Conservation (phyloP, 345 rosid genomes). For the Rhizophora apiculata region DNA sequence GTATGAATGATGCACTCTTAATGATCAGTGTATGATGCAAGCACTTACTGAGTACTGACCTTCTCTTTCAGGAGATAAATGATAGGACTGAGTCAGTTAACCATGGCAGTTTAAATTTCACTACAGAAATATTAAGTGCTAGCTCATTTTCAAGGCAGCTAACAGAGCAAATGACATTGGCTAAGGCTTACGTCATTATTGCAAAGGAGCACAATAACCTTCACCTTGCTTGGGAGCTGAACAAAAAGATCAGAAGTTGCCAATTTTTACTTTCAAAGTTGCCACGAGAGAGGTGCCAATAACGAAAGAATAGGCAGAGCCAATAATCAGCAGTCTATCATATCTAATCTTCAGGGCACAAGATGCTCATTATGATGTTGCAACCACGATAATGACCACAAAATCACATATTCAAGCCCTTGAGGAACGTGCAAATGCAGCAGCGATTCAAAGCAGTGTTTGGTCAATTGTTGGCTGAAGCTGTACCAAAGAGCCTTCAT, state of each 20-base stretch:
- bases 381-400: conserved; percentile 85
- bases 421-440: conserved; percentile 91
- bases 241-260: conserved; percentile 73
- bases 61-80: conserved; percentile 54
- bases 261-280: conserved; percentile 87
- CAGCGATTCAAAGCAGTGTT: conserved; percentile 71
- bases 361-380: conserved; percentile 86
- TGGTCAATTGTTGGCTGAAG: conserved; percentile 77
- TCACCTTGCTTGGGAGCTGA: conserved; percentile 89
- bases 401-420: conserved; percentile 93
- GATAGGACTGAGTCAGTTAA: conserved; percentile 37
- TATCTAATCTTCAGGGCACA: conserved; percentile 77
- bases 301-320: conserved; percentile 67
- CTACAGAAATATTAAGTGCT: conserved; percentile 66
- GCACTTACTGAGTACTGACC: conserved; percentile 18
- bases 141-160: conserved; percentile 78
- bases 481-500: conserved; percentile 75
- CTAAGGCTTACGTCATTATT: conserved; percentile 87
- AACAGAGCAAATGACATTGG: conserved; percentile 89
- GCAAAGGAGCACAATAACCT: conserved; percentile 93
- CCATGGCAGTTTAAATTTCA: conserved; percentile 49
- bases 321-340: conserved; percentile 64
- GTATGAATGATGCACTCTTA: background rate
- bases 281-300: conserved; percentile 81
- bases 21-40: background rate